Base-by-base conservation (phyloP, 257 asterid species). In the Petrea volubilis region DNA sequence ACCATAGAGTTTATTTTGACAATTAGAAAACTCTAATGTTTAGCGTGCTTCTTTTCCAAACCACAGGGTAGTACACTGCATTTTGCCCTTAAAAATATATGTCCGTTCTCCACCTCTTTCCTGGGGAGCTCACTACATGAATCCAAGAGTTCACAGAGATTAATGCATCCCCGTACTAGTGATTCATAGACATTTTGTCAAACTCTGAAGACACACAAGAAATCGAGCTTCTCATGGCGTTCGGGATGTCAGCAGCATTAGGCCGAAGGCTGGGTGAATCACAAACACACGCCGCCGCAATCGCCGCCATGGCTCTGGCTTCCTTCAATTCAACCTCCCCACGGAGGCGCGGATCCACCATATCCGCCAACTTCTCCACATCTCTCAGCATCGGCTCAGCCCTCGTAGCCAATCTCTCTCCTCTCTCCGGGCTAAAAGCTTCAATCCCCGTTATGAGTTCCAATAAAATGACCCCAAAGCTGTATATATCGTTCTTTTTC, bases 391-490 rank as follows among this genome's bases (percentile, higher is more conserved):
- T 28, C 20, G 84, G 81, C 53, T 63, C 85, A 13, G 77, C 88
- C 65, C 64, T 74, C 0, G 70, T 69, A 33, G 80, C 59, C 76
- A 91, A 70, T 38, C 85, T 81, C 75, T 85, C 87, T 8, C 93
- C 88, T 0, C 34, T 76, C 6, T 28, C 28, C 6, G 88, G 75
- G 49, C 71, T 33, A 8, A 85, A 71, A 1, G 92, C 95, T 68
- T 87, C 90, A 17, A 77, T 40, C 47, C 97, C 97, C 0, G 96
- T 86, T 6, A 91, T 78, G 53, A 91, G 81, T 58, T 91, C 96
- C 80, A 88, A 50, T 7, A 88, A 20, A 4, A 87, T 50, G 5
- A 87, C 86, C 7, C 96, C 97, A 1, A 80, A 91, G 71, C 95
- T 84, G 65, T 85, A 91, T 0, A 88, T 71, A 6, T 88, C 97